These are phyloP conservation scores for Acrodontium crateriforme DNA, from an alignment of 2,329 filamentous ascomycete species.

Conservation along the genomic window DNA sequence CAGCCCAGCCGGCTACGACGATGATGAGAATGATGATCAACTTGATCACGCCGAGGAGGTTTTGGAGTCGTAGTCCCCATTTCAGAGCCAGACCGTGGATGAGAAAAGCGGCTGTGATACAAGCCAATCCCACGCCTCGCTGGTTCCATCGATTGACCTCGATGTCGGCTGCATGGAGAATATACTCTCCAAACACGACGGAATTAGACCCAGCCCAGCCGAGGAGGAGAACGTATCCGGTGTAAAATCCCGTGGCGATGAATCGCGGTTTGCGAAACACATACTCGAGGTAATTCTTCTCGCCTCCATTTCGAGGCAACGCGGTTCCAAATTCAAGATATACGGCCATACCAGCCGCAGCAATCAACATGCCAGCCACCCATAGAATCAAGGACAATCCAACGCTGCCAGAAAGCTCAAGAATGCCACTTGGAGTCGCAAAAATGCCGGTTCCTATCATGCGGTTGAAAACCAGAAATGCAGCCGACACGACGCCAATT, in stretches of 20 bases:
- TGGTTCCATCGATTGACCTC: slow-evolving; percentile 55
- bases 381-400: slow-evolving; percentile 50
- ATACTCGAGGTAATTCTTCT: slow-evolving; percentile 55
- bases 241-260: slow-evolving; percentile 46
- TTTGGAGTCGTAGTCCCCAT: slow-evolving; percentile 55
- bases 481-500: slow-evolving; percentile 42
- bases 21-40: slow-evolving; percentile 51
- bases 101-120: slow-evolving; percentile 50
- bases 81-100: slow-evolving; percentile 51
- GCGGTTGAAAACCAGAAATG: slow-evolving; percentile 50
- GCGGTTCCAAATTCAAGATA: slow-evolving; percentile 54
- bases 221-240: slow-evolving; percentile 47
- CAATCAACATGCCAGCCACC: slow-evolving; percentile 49
- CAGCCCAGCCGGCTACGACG: slow-evolving; percentile 46
- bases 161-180: slow-evolving; percentile 49
- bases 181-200: slow-evolving; percentile 57
- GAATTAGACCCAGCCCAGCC: slow-evolving; percentile 54
- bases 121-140: slow-evolving; percentile 51
- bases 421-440: slow-evolving; percentile 46
- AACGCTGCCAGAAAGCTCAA: slow-evolving; percentile 43
- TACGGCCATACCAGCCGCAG: slow-evolving; percentile 47
- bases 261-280: slow-evolving; percentile 48
- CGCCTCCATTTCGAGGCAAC: slow-evolving; percentile 50
- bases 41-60: slow-evolving; percentile 52
- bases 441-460: slow-evolving; percentile 57